Percentiles rank a stretch among this genome's conserved stretches.
phyloP scores from a whole-genome alignment of 2,329 filamentous ascomycete species.

The Akanthomyces dipterigenus region DNA sequence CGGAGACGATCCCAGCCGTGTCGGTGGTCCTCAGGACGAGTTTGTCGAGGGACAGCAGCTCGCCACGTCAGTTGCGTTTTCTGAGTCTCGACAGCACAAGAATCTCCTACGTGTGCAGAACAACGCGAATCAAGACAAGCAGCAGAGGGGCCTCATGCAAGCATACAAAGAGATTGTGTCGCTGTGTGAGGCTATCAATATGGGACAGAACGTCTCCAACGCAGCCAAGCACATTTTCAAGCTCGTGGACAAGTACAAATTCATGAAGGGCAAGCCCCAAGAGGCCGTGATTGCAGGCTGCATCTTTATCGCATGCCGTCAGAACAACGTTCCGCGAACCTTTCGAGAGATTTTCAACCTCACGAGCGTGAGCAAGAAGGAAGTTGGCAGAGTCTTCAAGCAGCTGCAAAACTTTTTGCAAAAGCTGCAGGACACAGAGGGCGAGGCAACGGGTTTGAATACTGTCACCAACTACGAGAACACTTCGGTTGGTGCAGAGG shows the following conservation, averaged over 20 bases:
- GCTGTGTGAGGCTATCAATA: conserved; percentile 77
- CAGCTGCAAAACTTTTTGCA: conserved; percentile 81
- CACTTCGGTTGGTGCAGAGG: conserved; percentile 73
- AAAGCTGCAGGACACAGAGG: conserved; percentile 56
- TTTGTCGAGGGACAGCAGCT: conserved; percentile 87
- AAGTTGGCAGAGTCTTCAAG: conserved; percentile 95
- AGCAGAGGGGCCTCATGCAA: conserved; percentile 70
- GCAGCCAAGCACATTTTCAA: conserved; percentile 95
- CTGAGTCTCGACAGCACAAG: conserved; percentile 62
- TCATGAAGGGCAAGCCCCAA: conserved; percentile 91
- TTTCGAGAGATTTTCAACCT: conserved; percentile 93
- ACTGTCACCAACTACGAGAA: conserved; percentile 64
- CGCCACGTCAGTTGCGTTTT: conserved; percentile 79
- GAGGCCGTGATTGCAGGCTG: conserved; percentile 92
- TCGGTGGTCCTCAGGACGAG: conserved; percentile 87
- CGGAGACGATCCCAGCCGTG: conserved; percentile 94
- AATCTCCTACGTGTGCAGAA: conserved; percentile 81
- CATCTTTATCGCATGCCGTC: conserved; percentile 95
- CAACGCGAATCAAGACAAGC: conserved; percentile 77
- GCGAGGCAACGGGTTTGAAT: conserved; percentile 41
- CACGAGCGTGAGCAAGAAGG: conserved; percentile 93
- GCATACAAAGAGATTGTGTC: conserved; percentile 87
- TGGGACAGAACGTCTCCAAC: conserved; percentile 75
- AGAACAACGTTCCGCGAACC: conserved; percentile 77
- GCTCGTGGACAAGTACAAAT: conserved; percentile 82